These are phyloP conservation scores for Rosellinia necatrix DNA, from an alignment of 2,329 filamentous ascomycete genomes.

Conservation along the genomic window DNA sequence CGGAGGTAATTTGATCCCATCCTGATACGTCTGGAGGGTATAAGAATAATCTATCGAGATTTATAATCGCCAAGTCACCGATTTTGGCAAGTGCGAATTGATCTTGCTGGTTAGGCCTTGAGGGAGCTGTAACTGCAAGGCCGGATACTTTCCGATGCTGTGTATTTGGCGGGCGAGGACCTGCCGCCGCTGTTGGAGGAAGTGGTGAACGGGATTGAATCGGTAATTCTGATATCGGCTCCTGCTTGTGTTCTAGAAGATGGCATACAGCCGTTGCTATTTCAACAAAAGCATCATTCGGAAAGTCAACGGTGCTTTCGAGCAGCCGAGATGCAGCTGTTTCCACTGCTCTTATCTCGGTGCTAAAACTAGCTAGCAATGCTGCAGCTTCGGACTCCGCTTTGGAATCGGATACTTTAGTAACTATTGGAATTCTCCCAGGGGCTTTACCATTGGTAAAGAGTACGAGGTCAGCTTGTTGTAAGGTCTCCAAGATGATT, in stretches of 20 bases:
- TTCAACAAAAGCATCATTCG: slow-evolving; percentile 77
- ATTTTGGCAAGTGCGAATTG: slow-evolving; percentile 74
- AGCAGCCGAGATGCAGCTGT: slow-evolving; percentile 83
- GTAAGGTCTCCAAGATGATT: slow-evolving; percentile 88
- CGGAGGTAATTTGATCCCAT: slow-evolving; percentile 69
- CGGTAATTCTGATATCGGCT: slow-evolving; percentile 38
- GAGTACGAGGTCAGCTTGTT: slow-evolving; percentile 89
- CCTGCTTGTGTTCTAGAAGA: slow-evolving; percentile 59
- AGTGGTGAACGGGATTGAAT: slow-evolving; percentile 46
- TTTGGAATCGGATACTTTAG: slow-evolving; percentile 51
- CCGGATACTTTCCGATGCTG: slow-evolving; percentile 54
- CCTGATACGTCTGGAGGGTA: slow-evolving; percentile 71
- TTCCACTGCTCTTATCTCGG: slow-evolving; percentile 87
- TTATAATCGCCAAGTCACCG: slow-evolving; percentile 73
- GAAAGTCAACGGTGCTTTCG: slow-evolving; percentile 91
- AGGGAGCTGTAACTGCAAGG: slow-evolving; percentile 49
- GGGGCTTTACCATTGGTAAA: slow-evolving; percentile 64
- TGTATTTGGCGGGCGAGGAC: slow-evolving; percentile 36
- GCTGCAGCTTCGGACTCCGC: slow-evolving; percentile 56
- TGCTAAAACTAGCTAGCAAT: slow-evolving; percentile 69
- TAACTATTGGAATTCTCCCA: slow-evolving; percentile 55
- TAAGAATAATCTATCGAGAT: slow-evolving; percentile 73
- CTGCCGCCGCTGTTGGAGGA: slow-evolving; percentile 42
- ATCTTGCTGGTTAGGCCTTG: slow-evolving; percentile 63
- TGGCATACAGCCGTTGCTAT: slow-evolving; percentile 77